Evolutionary conservation across 176 grass and related monocot species (phyloP).

Genomic region (Alloteropsis semialata): DNA sequence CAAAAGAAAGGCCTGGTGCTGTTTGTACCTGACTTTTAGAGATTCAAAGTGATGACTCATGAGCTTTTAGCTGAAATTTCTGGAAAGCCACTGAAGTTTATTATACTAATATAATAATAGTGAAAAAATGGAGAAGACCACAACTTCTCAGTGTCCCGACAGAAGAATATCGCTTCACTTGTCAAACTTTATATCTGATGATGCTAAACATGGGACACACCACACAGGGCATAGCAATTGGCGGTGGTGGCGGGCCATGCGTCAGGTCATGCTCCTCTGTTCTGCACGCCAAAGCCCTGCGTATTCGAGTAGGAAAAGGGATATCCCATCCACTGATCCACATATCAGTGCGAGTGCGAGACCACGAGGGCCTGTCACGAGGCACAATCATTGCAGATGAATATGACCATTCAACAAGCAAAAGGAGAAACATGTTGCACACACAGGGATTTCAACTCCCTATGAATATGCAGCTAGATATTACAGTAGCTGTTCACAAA

Average conservation of each 20-base stretch:
- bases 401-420: not conserved
- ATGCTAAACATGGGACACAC: not conserved
- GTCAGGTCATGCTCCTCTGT: not conserved
- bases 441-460: not conserved
- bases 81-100: not conserved
- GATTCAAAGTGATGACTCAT: not conserved
- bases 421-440: not conserved
- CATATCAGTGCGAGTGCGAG: too few relatives aligned
- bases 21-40: not conserved
- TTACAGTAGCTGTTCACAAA: slow-evolving; percentile 11
- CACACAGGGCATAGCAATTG: not conserved
- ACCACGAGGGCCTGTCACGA: not conserved
- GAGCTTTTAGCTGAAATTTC: not conserved
- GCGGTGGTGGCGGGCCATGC: not conserved
- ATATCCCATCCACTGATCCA: not conserved
- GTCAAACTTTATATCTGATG: not conserved
- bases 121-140: not conserved
- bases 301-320: not conserved
- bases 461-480: not conserved
- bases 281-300: not conserved
- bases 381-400: slow-evolving; percentile 6
- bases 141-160: not conserved
- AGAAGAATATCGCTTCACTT: not conserved
- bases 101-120: not conserved
- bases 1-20: not conserved